phyloP scores from a whole-genome alignment of 163 green algal genomes.

The Scenedesmus sp. region DNA sequence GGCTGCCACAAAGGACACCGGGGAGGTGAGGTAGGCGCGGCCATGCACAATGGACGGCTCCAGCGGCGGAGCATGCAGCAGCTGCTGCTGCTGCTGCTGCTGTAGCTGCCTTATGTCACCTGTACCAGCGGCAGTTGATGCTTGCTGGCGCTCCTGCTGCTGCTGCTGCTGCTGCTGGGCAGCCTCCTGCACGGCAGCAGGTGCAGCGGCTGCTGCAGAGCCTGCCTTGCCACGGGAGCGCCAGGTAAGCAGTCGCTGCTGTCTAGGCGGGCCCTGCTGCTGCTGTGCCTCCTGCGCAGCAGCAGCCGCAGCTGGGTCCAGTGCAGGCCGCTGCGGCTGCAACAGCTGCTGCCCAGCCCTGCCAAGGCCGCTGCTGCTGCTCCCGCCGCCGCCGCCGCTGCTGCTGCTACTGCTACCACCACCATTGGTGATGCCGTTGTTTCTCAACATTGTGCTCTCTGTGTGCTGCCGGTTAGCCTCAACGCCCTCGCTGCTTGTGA shows the following conservation, averaged over 20 bases:
- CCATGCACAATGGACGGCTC: background rate
- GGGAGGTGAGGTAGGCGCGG: background rate
- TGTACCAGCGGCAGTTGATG: no score
- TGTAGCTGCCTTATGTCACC: background rate
- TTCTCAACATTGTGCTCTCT: no score
- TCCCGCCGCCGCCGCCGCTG: background rate
- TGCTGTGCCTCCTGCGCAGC: background rate
- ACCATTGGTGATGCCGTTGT: background rate
- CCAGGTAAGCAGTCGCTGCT: constrained; percentile 28
- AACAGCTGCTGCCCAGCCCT: background rate
- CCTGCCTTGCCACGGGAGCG: background rate
- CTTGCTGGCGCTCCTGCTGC: background rate
- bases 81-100: constrained; percentile 1
- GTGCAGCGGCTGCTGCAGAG: constrained; percentile 10
- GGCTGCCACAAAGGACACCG: constrained; percentile 23
- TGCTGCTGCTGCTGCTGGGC: background rate
- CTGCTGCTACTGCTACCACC: background rate
- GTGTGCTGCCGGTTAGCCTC: background rate
- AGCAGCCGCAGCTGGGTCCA: background rate
- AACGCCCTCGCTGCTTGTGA: background rate
- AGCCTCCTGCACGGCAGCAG: background rate
- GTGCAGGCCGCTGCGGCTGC: constrained; percentile 6
- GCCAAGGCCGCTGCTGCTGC: background rate
- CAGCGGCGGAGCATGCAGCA: background rate
- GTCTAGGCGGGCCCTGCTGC: background rate